These are phyloP conservation scores for Penicillium sclerotigenum DNA, from an alignment of 2,329 filamentous ascomycete genomes.

Conservation along the genomic window DNA sequence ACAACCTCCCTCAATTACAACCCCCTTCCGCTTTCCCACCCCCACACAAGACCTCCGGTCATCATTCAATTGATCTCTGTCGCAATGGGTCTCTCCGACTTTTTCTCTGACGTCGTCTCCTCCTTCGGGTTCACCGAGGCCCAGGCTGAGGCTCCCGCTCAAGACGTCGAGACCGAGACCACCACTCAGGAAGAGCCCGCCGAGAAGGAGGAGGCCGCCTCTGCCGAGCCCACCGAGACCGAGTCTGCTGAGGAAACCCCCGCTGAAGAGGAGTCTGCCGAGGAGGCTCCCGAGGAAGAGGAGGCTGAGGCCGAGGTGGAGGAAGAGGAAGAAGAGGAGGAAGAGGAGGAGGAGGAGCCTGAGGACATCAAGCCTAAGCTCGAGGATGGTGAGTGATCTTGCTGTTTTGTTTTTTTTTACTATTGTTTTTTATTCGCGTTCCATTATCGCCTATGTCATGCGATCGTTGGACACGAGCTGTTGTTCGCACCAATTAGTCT, in stretches of 20 bases:
- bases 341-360: slow-evolving; percentile 76
- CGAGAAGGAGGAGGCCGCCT: slow-evolving; percentile 34
- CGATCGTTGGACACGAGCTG: neutral
- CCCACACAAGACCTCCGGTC: slow-evolving; percentile 28
- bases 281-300: slow-evolving; percentile 54
- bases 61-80: slow-evolving; percentile 33
- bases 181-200: slow-evolving; percentile 44
- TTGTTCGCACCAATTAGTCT: slow-evolving; percentile 4
- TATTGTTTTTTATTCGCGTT: neutral
- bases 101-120: slow-evolving; percentile 63
- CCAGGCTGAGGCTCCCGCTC: slow-evolving; percentile 58
- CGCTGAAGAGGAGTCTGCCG: slow-evolving; percentile 49
- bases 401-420: slow-evolving; percentile 6
- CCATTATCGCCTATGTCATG: neutral
- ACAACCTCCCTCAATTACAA: slow-evolving; percentile 33
- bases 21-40: slow-evolving; percentile 26
- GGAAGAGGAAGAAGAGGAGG: slow-evolving; percentile 71
- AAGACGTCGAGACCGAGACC: slow-evolving; percentile 49
- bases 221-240: slow-evolving; percentile 31
- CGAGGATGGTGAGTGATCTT: slow-evolving; percentile 75
- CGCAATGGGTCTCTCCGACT: slow-evolving; percentile 62
- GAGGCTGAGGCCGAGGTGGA: slow-evolving; percentile 58
- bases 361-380: slow-evolving; percentile 83
- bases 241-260: slow-evolving; percentile 43
- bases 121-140: slow-evolving; percentile 61